These are phyloP conservation scores for Lasiosphaeris hirsuta DNA, from an alignment of 495 filamentous ascomycete species.

Conservation along the genomic window DNA sequence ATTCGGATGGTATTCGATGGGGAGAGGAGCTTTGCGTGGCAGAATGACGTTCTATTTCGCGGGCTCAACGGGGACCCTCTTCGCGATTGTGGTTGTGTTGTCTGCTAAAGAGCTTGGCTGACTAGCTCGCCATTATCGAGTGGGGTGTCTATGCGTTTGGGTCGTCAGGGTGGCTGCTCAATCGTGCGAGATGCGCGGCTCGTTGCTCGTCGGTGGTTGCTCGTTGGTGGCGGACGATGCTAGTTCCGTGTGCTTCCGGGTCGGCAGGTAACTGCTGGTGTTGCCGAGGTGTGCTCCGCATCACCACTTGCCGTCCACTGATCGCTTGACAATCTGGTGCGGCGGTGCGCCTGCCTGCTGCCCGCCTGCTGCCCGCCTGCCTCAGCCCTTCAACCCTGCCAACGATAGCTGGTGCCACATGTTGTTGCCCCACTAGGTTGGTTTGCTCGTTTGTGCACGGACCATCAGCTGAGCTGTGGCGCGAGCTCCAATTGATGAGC, in stretches of 20 bases:
- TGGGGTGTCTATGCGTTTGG: too few relatives aligned
- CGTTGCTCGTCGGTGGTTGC: too few relatives aligned
- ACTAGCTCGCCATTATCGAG: too few relatives aligned
- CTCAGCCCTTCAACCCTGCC: too few relatives aligned
- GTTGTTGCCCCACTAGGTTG: not conserved
- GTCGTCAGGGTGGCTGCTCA: too few relatives aligned
- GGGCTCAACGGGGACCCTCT: too few relatives aligned
- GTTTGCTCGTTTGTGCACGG: not conserved
- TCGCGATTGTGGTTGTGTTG: too few relatives aligned
- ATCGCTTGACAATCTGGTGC: not conserved
- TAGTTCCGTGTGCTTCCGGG: constrained; percentile 3
- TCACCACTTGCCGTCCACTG: not conserved
- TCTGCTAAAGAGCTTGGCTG: too few relatives aligned
- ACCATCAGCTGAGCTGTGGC: not conserved
- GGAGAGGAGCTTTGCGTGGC: constrained; percentile 1
- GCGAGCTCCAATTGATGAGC: not conserved
- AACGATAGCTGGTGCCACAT: constrained; percentile 12
- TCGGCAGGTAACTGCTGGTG: not conserved
- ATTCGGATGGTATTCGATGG: not conserved
- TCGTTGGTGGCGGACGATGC: not conserved
- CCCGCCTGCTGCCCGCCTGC: too few relatives aligned
- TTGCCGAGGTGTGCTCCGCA: constrained; percentile 1
- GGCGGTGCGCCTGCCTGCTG: not conserved
- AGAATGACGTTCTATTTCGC: too few relatives aligned
- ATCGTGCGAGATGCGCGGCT: too few relatives aligned